Evolutionary conservation across 768 basidiomycete species (phyloP), one percentile per base, ranked within the genome.

Genomic region (Podaxis sp.): DNA sequence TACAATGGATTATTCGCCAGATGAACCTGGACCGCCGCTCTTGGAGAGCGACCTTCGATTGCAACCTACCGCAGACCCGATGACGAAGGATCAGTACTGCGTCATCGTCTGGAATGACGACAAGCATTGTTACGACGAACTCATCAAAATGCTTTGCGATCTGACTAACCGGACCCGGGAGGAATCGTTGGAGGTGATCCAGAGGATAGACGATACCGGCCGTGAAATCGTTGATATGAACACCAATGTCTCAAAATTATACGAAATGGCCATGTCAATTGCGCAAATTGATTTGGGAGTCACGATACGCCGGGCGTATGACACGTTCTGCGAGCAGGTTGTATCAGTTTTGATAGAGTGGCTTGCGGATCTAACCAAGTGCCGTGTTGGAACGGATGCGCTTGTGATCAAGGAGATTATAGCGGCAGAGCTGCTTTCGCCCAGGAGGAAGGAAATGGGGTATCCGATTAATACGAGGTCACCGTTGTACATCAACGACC

Each of bases 71-170:
- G 87, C 84, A 4, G 91, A 94, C 66, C 90, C 91, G 12, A 86
- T 89, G 82, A 83, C 84, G 78, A 88, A 88, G 65, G 91, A 93
- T 66, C 83, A 87, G 59, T 93, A 88, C 68, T 88, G 90, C 48
- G 82, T 98, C 61, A 80, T 96, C 28, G 75, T 99, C 3, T 98
- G 95, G 95, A 95, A 96, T 76, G 96, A 97, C 73, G 97, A 99
- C 74, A 97, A 96, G 68, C 97, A 99, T 74, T 95, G 94, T 0
- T 91, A 89, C 68, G 88, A 90, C 56, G 95, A 99, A 70, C 88
- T 97, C 58, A 89, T 90, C 65, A 83, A 85, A 64, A 82, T 94
- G 48, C 75, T 93, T 5, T 79, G 81, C 62, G 90, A 90, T 49
- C 74, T 82, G 68, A 80, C 82, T 0, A 76, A 76, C 60, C 81